phyloP scores from a whole-genome alignment of 352 stramenopile genomes.

The Phytophthora ohioensis region DNA sequence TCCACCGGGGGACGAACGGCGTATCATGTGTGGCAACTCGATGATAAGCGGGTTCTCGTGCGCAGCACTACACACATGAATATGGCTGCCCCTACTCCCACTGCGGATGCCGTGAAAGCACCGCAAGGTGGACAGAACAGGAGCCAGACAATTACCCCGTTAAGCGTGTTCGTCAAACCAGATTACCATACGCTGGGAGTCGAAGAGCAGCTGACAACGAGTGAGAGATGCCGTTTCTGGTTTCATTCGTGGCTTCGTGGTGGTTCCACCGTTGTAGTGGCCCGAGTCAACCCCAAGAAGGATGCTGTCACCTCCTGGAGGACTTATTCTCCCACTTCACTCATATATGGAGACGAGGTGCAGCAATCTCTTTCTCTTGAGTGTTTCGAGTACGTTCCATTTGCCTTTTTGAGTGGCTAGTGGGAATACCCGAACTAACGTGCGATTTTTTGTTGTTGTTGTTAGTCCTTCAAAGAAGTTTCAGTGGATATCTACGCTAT shows the following conservation, averaged over 20 bases:
- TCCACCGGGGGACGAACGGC: constrained; percentile 38
- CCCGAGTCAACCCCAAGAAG: constrained; percentile 48
- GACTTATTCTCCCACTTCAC: constrained; percentile 52
- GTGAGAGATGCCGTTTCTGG: constrained; percentile 73
- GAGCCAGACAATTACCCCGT: constrained; percentile 18
- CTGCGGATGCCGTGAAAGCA: not conserved
- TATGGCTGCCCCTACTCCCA: not conserved
- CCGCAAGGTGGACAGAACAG: constrained; percentile 7
- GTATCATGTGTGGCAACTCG: constrained; percentile 79
- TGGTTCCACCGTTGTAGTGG: constrained; percentile 60
- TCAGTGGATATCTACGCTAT: constrained; percentile 40
- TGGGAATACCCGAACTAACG: not conserved
- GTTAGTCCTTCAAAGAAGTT: constrained; percentile 51
- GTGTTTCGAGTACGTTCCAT: constrained; percentile 63
- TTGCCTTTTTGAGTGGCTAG: not conserved
- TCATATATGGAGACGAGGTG: constrained; percentile 51
- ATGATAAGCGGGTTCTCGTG: constrained; percentile 64
- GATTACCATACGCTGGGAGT: constrained; percentile 65
- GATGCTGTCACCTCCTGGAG: constrained; percentile 51
- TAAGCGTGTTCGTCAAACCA: constrained; percentile 80
- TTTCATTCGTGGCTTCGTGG: constrained; percentile 84
- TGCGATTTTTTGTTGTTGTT: not conserved
- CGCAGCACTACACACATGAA: constrained; percentile 53
- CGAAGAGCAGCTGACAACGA: constrained; percentile 65
- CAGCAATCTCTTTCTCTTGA: constrained; percentile 38